Conservation (phyloP, 2,329 filamentous ascomycete genomes). For the Parastagonospora avenae region DNA sequence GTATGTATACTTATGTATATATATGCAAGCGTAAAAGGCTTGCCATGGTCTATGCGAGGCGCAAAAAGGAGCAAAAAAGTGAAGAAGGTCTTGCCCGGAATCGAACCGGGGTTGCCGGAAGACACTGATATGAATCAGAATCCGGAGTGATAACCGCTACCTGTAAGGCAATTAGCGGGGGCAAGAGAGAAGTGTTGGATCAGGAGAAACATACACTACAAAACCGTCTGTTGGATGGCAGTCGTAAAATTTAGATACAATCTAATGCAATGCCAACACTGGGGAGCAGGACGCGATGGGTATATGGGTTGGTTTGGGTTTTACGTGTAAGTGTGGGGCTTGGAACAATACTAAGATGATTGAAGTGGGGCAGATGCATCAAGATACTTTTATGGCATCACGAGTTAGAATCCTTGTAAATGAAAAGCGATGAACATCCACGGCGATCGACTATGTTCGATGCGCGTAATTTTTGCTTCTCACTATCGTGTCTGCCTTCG, state of each 20-base stretch:
- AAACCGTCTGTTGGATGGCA: conserved; percentile 7
- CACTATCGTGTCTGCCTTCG: too few species aligned
- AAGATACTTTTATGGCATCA: neutral
- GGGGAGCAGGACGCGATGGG: too few species aligned
- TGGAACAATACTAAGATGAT: neutral
- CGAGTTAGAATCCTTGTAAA: too few species aligned
- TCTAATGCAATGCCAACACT: neutral
- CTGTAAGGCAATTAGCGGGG: conserved; percentile 9
- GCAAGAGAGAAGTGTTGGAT: conserved; percentile 1
- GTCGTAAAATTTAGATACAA: neutral
- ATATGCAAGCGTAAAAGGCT: too few species aligned
- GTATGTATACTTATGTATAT: too few species aligned
- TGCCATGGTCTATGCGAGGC: neutral
- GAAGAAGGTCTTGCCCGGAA: conserved; percentile 25
- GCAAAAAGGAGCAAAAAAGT: conserved; percentile 5
- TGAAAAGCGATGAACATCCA: too few species aligned
- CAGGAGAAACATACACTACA: conserved; percentile 16
- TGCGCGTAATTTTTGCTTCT: too few species aligned
- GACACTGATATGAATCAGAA: conserved; percentile 23
- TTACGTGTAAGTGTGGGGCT: neutral
- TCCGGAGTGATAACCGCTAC: conserved; percentile 36
- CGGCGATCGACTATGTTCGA: too few species aligned
- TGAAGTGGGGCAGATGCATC: neutral
- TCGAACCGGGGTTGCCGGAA: conserved; percentile 34
- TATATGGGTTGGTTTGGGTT: too few species aligned